Evolutionary conservation across 2,329 filamentous ascomycete species (phyloP), one percentile per base, ranked within the genome.

Genomic region (Diaporthe nobilis): DNA sequence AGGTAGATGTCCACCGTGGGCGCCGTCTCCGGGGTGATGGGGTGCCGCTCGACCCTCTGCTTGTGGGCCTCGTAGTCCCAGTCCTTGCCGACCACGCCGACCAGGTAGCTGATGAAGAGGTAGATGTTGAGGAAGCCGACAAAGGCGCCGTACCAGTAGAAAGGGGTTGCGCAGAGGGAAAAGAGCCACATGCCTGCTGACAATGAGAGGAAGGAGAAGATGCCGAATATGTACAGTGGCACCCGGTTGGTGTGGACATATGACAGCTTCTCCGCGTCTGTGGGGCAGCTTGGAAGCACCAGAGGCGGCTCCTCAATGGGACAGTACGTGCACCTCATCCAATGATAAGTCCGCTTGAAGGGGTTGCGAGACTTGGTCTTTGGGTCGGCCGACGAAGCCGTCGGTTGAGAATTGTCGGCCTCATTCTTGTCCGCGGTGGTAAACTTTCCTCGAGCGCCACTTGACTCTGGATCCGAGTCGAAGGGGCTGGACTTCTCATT

Each of bases 101-200:
- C 83, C n/a, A 81, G 79, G 77, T 86, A 85, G 25, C 85, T 85
- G 75, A 85, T 83, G 75, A 85, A 73, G 53, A 86, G 80, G 77
- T 86, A 86, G 72, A 86, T 78, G 78, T 85, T 83, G 75, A 85
- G 81, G 60, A 84, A 81, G 72, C 81, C 81, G 20, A 84, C 83
- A 37, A 85, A 84, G 34, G 82, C 80, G 44, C 82, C 83, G 75
- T 85, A 86, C 82, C 83, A 85, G 72, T 81, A 79, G 67, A 85
- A 85, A 44, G 81, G 80, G 28, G 80, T 79, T 8, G 82, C 80
- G 61, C 83, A 83, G 13, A 85, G 78, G 44, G 83, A 81, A 73
- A 86, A 86, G 6, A 86, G 80, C 85, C 85, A 86, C 84, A 85
- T 85, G 57, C 85, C 85, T 6, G 82, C 84, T 8, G 83, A 84